Evolutionary conservation across 2,329 filamentous ascomycete genomes (phyloP).

Genomic region (Herpotrichia juniperi): DNA sequence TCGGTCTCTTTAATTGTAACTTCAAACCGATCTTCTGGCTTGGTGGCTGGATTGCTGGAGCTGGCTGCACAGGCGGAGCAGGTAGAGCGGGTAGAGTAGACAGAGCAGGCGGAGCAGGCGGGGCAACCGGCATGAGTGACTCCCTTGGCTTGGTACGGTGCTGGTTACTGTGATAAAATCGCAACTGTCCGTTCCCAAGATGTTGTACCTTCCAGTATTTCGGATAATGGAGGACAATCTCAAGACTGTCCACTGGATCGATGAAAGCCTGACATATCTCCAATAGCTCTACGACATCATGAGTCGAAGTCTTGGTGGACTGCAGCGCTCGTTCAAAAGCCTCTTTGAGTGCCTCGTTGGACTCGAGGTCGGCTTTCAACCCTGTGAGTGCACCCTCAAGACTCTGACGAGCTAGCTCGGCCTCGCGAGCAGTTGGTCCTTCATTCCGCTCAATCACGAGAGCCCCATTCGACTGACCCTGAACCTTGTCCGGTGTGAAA

Average conservation of each 20-base stretch:
- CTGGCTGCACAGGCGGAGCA: too few relatives aligned
- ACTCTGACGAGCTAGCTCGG: slow-evolving; percentile 61
- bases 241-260: slow-evolving; percentile 56
- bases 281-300: slow-evolving; percentile 62
- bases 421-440: slow-evolving; percentile 48
- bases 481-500: slow-evolving; percentile 36
- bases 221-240: slow-evolving; percentile 60
- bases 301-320: slow-evolving; percentile 55
- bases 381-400: slow-evolving; percentile 64
- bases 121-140: slow-evolving; percentile 4
- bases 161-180: slow-evolving; percentile 35
- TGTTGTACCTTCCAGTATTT: slow-evolving; percentile 63
- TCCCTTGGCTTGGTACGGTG: slow-evolving; percentile 23
- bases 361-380: slow-evolving; percentile 59
- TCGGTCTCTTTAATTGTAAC: not conserved
- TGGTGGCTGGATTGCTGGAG: too few relatives aligned
- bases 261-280: slow-evolving; percentile 65
- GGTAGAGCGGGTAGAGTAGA: too few relatives aligned
- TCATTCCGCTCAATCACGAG: slow-evolving; percentile 65
- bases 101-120: too few relatives aligned
- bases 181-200: slow-evolving; percentile 53
- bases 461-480: slow-evolving; percentile 42
- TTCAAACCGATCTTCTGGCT: not conserved
- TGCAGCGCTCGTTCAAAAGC: slow-evolving; percentile 63
- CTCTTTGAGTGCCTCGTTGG: slow-evolving; percentile 56